phyloP scores from a whole-genome alignment of 2,329 filamentous ascomycete genomes.

The Fusarium multiceps region DNA sequence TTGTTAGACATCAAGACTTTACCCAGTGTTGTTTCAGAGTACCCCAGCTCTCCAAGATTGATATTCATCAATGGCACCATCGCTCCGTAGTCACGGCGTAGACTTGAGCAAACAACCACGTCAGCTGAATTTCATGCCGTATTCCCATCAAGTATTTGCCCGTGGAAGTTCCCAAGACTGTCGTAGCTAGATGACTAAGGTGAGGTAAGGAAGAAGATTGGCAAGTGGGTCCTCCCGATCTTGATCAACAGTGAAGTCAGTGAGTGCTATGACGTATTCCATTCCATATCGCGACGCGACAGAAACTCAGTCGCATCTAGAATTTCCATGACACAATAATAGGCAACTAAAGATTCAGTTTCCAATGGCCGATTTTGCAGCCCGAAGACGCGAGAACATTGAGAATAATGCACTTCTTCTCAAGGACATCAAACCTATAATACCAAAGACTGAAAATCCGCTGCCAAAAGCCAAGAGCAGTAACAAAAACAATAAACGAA shows the following conservation, averaged over 20 bases:
- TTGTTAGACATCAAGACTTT: no score
- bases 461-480: neutral
- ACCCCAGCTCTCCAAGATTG: no score
- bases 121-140: neutral
- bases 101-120: neutral
- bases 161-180: neutral
- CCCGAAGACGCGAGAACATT: neutral
- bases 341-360: no score
- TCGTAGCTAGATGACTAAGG: neutral
- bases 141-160: neutral
- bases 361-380: conserved; percentile 8
- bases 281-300: neutral
- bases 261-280: neutral
- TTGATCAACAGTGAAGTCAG: neutral
- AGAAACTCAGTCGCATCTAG: neutral
- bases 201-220: neutral
- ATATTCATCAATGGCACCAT: neutral
- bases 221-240: neutral
- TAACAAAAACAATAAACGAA: conserved; percentile 3
- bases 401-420: conserved; percentile 16
- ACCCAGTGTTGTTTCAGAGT: no score
- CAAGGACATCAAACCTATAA: neutral
- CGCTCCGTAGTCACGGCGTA: neutral
- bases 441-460: neutral
- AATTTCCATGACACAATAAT: neutral